phyloP scores from a whole-genome alignment of 768 basidiomycete species.

The Multifurca ochricompacta region DNA sequence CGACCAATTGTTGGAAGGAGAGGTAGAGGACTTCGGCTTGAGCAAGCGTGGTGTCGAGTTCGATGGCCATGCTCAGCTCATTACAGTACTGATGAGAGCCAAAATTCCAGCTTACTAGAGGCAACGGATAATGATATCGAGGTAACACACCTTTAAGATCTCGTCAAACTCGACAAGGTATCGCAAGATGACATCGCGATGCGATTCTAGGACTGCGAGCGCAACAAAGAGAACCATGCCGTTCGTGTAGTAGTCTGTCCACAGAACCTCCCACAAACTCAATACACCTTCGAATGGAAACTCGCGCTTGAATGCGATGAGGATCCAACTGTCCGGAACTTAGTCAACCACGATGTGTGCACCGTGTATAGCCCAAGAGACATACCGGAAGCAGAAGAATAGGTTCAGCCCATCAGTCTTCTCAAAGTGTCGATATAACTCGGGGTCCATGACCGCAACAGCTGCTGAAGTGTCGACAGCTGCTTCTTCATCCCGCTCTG shows the following conservation, averaged over 20 bases:
- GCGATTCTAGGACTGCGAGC: constrained; percentile 88
- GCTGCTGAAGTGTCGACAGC: constrained; percentile 77
- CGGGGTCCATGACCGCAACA: constrained; percentile 95
- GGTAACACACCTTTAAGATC: constrained; percentile 50
- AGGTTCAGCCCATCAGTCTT: constrained; percentile 83
- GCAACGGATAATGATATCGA: neutral
- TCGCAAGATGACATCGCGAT: constrained; percentile 89
- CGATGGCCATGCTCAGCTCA: constrained; percentile 93
- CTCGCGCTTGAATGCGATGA: constrained; percentile 95
- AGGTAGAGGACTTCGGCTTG: constrained; percentile 97
- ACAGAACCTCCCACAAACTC: constrained; percentile 87
- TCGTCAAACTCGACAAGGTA: constrained; percentile 95
- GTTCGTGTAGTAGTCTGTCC: constrained; percentile 86
- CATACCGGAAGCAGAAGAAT: constrained; percentile 96
- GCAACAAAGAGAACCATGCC: constrained; percentile 91
- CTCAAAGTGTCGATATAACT: constrained; percentile 88
- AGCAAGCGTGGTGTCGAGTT: constrained; percentile 88
- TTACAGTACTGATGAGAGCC: constrained; percentile 64
- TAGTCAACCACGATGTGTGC: neutral
- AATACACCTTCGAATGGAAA: constrained; percentile 89
- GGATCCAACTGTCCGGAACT: constrained; percentile 59
- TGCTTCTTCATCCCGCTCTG: constrained; percentile 98
- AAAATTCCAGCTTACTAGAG: neutral
- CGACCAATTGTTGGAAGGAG: constrained; percentile 81
- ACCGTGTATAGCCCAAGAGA: neutral